phyloP scores from a whole-genome alignment of 2,329 filamentous ascomycete genomes.

The Colletotrichum aenigma region DNA sequence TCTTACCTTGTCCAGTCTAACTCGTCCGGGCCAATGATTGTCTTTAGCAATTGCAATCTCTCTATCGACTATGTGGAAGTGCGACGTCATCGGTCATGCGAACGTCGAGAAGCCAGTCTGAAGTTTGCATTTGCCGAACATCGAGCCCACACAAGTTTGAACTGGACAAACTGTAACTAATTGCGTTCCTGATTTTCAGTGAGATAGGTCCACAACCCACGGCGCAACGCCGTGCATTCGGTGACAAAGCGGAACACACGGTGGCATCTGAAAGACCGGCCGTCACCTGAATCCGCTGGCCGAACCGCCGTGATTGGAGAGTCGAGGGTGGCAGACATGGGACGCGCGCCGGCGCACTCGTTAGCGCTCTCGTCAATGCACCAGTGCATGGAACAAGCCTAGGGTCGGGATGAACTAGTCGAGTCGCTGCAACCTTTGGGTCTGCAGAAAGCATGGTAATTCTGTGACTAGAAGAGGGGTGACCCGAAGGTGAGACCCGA shows the following conservation, averaged over 20 bases:
- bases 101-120: not conserved
- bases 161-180: not conserved
- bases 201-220: not conserved
- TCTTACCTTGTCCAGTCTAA: not conserved
- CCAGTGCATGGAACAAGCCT: not conserved
- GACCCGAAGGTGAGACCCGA: not conserved
- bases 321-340: not conserved
- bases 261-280: not conserved
- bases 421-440: not conserved
- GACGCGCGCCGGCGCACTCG: not conserved
- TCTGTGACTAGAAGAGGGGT: not conserved
- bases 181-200: not conserved
- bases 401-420: not conserved
- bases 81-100: fast-evolving
- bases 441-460: not conserved
- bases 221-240: not conserved
- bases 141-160: not conserved
- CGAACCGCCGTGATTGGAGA: not conserved
- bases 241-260: not conserved
- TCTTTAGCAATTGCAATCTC: fast-evolving
- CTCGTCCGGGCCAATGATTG: not conserved
- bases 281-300: not conserved
- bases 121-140: not conserved
- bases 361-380: constrained; percentile 5
- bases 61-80: not conserved